These are phyloP conservation scores for Daldinia bambusicola DNA, from an alignment of 495 filamentous ascomycete species.

Conservation along the genomic window DNA sequence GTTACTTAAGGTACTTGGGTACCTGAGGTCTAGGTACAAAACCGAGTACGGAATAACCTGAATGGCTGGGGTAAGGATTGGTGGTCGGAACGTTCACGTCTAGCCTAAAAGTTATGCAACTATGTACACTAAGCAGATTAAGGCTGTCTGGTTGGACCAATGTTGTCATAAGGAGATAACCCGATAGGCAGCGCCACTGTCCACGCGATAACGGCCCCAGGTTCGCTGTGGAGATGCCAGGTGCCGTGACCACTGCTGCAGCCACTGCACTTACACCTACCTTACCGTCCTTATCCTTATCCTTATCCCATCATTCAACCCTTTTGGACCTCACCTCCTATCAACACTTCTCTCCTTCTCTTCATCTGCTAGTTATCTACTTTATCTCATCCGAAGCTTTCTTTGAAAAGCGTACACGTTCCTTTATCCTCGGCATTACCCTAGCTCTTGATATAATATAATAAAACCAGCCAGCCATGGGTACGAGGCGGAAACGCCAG, in stretches of 20 bases:
- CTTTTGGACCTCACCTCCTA: slow-evolving; percentile 26
- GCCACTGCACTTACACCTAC: slow-evolving; percentile 26
- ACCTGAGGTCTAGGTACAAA: neutral
- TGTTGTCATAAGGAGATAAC: slow-evolving; percentile 20
- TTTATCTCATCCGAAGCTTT: neutral
- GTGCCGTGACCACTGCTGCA: slow-evolving; percentile 40
- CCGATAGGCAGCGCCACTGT: slow-evolving; percentile 32
- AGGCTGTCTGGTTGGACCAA: slow-evolving; percentile 1
- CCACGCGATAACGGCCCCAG: slow-evolving; percentile 31
- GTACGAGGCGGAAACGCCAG: slow-evolving; percentile 51
- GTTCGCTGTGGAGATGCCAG: slow-evolving; percentile 27
- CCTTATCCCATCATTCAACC: slow-evolving; percentile 33
- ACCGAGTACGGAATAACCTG: slow-evolving; percentile 1
- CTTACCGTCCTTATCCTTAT: neutral
- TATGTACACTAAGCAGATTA: neutral
- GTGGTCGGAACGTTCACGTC: slow-evolving; percentile 20
- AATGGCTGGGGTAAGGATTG: slow-evolving; percentile 28
- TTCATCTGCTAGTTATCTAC: slow-evolving; percentile 5
- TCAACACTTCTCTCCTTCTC: slow-evolving; percentile 19
- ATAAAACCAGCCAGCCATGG: slow-evolving; percentile 52
- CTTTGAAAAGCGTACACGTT: slow-evolving; percentile 6
- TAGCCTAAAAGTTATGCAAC: slow-evolving; percentile 11
- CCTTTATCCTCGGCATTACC: slow-evolving; percentile 37
- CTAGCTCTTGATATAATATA: slow-evolving; percentile 34
- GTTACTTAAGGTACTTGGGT: too few species aligned